Evolutionary conservation across 1,139 yeast species (phyloP), one percentile per base, ranked within the genome.

Genomic region (Yamadazyma atlantica): DNA sequence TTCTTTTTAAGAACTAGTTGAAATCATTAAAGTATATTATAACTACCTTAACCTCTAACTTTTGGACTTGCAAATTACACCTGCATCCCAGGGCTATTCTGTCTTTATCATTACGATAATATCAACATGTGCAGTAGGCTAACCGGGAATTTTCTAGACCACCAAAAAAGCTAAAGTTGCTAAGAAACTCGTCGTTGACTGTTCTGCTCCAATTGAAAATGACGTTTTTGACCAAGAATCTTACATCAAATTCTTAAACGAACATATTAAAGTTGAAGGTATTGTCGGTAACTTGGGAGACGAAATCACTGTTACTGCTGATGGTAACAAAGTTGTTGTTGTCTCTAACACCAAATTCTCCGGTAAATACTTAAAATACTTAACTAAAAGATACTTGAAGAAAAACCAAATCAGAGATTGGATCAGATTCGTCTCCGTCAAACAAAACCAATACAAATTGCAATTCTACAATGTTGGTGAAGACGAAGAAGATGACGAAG

Each of bases 401-500:
- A 92, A 92, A 88, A 88, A 89, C 94, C 95, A 87, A 78, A 86
- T 90, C 80, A 85, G 94, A 81, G 98, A 92, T 81, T 92, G 98
- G 98, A 89, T 94, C 76, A 94, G 98, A 84, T 92, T 94, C 66
- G 96, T 92, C 59, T 86, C 98, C 57, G 82, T 86, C 67, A 85
- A 89, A 80, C 88, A 87, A 75, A 89, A 92, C 85, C 84, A 82
- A 72, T 94, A 92, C 88, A 88, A 87, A 74, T 85, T 94, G 80
- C 90, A 94, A 76, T 94, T 92, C 96, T 94, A 88, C 96, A 89
- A 95, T 75, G 94, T 92, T 73, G 92, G 94, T 66, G 82, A 75
- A 60, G 92, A 87, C 62, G 96, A 90, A 63, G 97, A 92, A 66
- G 96, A 88, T 66, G 96, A 86, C 66, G 97, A 48, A 37, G 45